These are phyloP conservation scores for Coprinopsis strossmayeri DNA, from an alignment of 768 basidiomycete genomes.

Conservation along the genomic window DNA sequence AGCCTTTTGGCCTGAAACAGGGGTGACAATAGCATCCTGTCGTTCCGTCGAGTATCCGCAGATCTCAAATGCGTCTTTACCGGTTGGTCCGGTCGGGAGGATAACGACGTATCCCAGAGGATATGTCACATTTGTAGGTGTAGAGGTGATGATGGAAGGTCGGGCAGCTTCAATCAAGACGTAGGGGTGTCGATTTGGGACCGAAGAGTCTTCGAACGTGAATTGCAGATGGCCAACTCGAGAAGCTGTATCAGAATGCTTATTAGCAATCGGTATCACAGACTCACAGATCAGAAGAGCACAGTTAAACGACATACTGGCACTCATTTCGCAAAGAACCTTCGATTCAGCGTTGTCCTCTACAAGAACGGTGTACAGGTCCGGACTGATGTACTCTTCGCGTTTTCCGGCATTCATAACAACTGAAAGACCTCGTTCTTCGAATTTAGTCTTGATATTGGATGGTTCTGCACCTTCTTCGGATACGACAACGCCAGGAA, in stretches of 20 bases:
- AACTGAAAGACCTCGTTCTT: slow-evolving; percentile 45
- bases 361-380: slow-evolving; percentile 52
- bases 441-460: slow-evolving; percentile 45
- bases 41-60: slow-evolving; percentile 13
- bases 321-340: slow-evolving; percentile 54
- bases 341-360: slow-evolving; percentile 37
- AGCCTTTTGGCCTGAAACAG: slow-evolving; percentile 32
- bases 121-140: slow-evolving; percentile 39
- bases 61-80: slow-evolving; percentile 29
- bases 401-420: slow-evolving; percentile 25
- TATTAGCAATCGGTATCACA: no score
- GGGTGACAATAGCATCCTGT: slow-evolving; percentile 44
- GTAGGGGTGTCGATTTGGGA: slow-evolving; percentile 34
- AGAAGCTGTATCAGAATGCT: slow-evolving; percentile 49
- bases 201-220: slow-evolving; percentile 38
- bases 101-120: slow-evolving; percentile 48
- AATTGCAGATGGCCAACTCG: slow-evolving; percentile 71
- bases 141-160: slow-evolving; percentile 52
- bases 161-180: slow-evolving; percentile 65
- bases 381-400: slow-evolving; percentile 49
- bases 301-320: slow-evolving; percentile 36
- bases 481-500: slow-evolving; percentile 41
- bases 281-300: slow-evolving; percentile 6
- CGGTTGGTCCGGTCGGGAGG: slow-evolving; percentile 24
- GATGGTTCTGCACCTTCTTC: slow-evolving; percentile 1